Base-by-base conservation (phyloP, 805 yeast genomes). In the Ascoidea tarda region DNA sequence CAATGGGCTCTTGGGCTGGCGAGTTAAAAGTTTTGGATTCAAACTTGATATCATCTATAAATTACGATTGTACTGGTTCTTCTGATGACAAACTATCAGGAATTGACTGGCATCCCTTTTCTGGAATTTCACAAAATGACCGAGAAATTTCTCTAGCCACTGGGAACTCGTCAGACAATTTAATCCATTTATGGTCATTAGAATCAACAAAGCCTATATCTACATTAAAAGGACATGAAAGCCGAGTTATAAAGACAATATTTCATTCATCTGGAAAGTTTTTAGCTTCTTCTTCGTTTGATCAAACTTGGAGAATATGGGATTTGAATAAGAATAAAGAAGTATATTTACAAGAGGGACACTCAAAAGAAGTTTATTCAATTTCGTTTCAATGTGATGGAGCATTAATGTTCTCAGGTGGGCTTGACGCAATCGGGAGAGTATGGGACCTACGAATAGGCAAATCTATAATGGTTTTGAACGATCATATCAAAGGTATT, bases 401-500 rank as follows among this genome's bases (percentile, higher is more conserved):
- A 0, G 71, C 91, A 2, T 64, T 91, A 5, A 59, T 84, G 6
- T 82, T 84, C 0, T 78, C 87, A 10, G 93, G 83, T 4, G 96
- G 96, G 0, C 67, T 82, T 5, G 97, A 91, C 65, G 84, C 82
- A 0, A 66, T 79, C 16, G 81, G 80, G 0, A 69, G 83, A 48
- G 63, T 90, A 1, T 91, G 97, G 97, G 99, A 91, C 67, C 64
- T 91, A 46, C 69, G 99, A 51, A 72, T 84, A 0, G 98, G 97
- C 4, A 72, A 77, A 52, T 70, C 79, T 0, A 73, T 86, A 1
- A 71, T 77, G 63, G 65, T 72, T 6, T 64, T 88, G 4, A 70
- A 73, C 33, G 86, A 86, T 1, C 98, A 93, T 65, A 75, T 78
- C 5, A 76, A 79, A 54, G 88, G 87, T 0, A 77, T 91, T 0